Percentiles rank a stretch among this genome's conserved stretches.
Conservation (phyloP, 2,329 filamentous ascomycete genomes). For the Aspergillus sp. region DNA sequence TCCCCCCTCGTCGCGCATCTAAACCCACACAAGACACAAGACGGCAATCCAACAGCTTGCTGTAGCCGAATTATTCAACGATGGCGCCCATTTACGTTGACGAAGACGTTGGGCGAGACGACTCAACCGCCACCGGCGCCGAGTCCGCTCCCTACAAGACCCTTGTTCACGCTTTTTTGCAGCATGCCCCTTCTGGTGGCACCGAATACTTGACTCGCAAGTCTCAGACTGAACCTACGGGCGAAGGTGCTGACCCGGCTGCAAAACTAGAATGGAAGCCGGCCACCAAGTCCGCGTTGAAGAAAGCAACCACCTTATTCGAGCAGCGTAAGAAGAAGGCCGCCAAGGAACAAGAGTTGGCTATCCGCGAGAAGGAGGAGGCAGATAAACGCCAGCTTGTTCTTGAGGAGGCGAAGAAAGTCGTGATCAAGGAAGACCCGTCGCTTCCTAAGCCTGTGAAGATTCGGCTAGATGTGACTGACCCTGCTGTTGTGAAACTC, state of each 20-base stretch:
- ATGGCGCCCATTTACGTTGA: slow-evolving; percentile 68
- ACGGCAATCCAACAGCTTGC: neutral
- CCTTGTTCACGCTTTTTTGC: slow-evolving; percentile 73
- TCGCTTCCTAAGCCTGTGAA: slow-evolving; percentile 71
- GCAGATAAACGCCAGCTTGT: slow-evolving; percentile 68
- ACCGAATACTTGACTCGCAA: slow-evolving; percentile 69
- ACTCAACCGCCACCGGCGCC: slow-evolving; percentile 64
- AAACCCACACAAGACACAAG: neutral
- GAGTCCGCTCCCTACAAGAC: slow-evolving; percentile 78
- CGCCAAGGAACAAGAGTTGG: slow-evolving; percentile 71
- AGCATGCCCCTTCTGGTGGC: slow-evolving; percentile 60
- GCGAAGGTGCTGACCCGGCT: slow-evolving; percentile 62
- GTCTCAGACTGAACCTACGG: slow-evolving; percentile 61
- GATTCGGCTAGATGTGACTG: slow-evolving; percentile 74
- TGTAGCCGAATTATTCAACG: neutral
- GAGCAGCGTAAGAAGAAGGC: slow-evolving; percentile 82
- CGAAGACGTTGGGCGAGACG: slow-evolving; percentile 74
- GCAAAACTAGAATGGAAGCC: slow-evolving; percentile 74
- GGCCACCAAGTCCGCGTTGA: slow-evolving; percentile 77
- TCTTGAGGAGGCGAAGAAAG: slow-evolving; percentile 79
- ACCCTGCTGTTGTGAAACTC: slow-evolving; percentile 58
- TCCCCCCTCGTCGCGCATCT: slow-evolving; percentile 4
- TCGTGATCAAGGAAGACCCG: slow-evolving; percentile 67
- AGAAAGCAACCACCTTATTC: slow-evolving; percentile 75
- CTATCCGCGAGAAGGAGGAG: slow-evolving; percentile 70